Base-by-base conservation (phyloP, 371 early-diverging fungal species). In the Circinella umbellata region DNA sequence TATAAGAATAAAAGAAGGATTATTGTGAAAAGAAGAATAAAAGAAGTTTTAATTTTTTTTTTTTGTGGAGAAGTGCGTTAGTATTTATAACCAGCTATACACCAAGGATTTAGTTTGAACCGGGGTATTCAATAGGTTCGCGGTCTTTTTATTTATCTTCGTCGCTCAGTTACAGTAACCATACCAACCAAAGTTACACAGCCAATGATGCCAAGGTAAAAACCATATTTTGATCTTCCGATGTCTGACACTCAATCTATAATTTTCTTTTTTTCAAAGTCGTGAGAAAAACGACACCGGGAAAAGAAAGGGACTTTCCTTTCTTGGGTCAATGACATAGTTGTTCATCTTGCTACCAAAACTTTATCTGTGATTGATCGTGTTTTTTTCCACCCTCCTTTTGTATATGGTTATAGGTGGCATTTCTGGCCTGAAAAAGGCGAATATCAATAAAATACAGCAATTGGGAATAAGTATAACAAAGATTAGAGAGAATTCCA, bases 241-340 rank as follows among this genome's bases (percentile, higher is more conserved):
- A 46, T 48, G 48, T 57, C 57, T 57, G 57, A 47, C 46, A 48
- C 63, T 48, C 20, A 63, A 63, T 51, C 51, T 51, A 5, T 51
- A 4, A 27, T 27, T 57, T 34, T 57, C 57, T 34, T 34, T 57
- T 37, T 57, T 57, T 38, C 6, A 51, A 51, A 63, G 27, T 39
- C 63, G 63, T 63, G 63, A 35, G 63, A 63, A 63, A 61, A 63
- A 42, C 4, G 4, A 27, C 18, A 35, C 63, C 63, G 63, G 63
- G 63, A 63, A 42, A 63, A 48, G 63, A 13, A 63, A 57, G 57
- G 57, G 57, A 27, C 57, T 57, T 57, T 11, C 57, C 57, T 57
- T 57, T 57, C 57, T 57, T 13, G 57, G 57, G 35, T 53, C 20
- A 18, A 57, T 57, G 57, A 57, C 57, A 57, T 57, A 20, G 20